These are phyloP conservation scores for Graphilbum fragrans DNA, from an alignment of 2,329 filamentous ascomycete genomes.

Conservation along the genomic window DNA sequence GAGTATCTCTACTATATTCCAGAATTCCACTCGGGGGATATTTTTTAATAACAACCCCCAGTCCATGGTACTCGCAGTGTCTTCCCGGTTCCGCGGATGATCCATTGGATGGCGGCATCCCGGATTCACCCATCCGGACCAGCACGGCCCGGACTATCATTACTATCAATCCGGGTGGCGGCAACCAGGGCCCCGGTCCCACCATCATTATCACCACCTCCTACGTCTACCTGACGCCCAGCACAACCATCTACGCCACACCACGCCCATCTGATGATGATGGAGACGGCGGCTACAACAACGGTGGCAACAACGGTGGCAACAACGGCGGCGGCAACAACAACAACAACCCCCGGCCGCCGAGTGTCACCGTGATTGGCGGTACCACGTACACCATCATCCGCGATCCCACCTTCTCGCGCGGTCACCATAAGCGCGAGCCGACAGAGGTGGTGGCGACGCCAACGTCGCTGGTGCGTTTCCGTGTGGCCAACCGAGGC, in stretches of 20 bases:
- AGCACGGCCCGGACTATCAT: slow-evolving; percentile 5
- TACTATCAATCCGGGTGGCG: too few species aligned
- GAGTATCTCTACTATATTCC: background rate
- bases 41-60: background rate
- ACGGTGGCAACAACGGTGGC: background rate
- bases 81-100: slow-evolving; percentile 3
- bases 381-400: slow-evolving; percentile 2
- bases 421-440: too few species aligned
- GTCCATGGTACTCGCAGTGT: slow-evolving; percentile 8
- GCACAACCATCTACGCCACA: slow-evolving; percentile 2
- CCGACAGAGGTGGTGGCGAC: too few species aligned
- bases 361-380: slow-evolving; percentile 1
- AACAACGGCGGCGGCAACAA: background rate
- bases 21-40: background rate
- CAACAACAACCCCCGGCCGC: background rate
- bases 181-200: too few species aligned
- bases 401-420: background rate
- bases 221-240: slow-evolving; percentile 4
- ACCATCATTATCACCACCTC: slow-evolving; percentile 5
- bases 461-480: too few species aligned
- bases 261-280: background rate
- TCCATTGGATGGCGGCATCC: slow-evolving; percentile 1
- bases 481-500: too few species aligned
- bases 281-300: background rate
- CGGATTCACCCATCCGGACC: slow-evolving; percentile 5